These are phyloP conservation scores for Zychaea mexicana DNA, from an alignment of 371 early-diverging fungal genomes.

Conservation along the genomic window DNA sequence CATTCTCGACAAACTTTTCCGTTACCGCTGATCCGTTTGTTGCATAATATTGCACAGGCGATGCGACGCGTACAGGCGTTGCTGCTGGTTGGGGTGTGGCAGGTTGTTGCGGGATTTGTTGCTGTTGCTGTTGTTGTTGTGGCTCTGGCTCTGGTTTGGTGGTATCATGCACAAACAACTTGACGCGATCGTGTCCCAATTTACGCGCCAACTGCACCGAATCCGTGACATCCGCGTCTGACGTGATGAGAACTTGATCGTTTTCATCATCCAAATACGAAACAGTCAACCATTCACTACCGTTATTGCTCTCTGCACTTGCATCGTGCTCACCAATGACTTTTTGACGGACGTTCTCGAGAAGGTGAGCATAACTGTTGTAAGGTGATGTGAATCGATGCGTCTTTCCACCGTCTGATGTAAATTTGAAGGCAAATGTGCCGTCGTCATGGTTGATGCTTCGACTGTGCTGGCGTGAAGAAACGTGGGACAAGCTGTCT, in stretches of 20 bases:
- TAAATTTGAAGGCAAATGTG: constrained; percentile 81
- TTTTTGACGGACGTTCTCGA: constrained; percentile 48
- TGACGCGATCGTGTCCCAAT: constrained; percentile 69
- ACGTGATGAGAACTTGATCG: constrained; percentile 76
- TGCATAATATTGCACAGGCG: constrained; percentile 8
- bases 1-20: background rate
- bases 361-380: constrained; percentile 49
- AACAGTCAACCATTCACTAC: constrained; percentile 56
- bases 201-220: constrained; percentile 77
- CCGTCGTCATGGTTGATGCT: constrained; percentile 11
- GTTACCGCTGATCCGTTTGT: background rate
- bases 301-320: constrained; percentile 4
- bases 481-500: constrained; percentile 20
- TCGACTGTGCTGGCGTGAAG: constrained; percentile 8
- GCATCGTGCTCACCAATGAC: constrained; percentile 23
- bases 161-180: constrained; percentile 64
- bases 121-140: background rate
- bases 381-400: constrained; percentile 73
- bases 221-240: constrained; percentile 78
- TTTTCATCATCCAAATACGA: constrained; percentile 89
- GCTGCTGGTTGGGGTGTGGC: background rate
- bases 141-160: constrained; percentile 1
- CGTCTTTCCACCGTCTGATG: constrained; percentile 59
- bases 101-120: background rate
- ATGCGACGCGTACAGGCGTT: constrained; percentile 6